Base-by-base conservation (phyloP, 2,329 filamentous ascomycete species). In the Stachybotrys elegans region DNA sequence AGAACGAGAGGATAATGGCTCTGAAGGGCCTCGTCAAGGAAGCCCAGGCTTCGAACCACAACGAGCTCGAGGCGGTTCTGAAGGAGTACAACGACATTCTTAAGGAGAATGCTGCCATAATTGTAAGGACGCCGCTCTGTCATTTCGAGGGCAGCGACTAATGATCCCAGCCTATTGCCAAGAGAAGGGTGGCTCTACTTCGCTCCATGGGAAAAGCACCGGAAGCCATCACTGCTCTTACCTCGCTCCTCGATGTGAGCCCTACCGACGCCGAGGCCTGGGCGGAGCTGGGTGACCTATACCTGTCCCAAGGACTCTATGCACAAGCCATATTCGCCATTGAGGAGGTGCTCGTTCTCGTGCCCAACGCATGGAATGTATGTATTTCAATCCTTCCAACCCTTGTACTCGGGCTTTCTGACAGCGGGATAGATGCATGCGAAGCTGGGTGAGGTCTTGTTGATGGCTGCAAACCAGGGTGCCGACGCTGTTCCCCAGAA, bases 311-410 rank as follows among this genome's bases (percentile, higher is more conserved):
- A 59, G 88, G 86, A 1, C 68, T 92, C 55, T 89, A 86, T 58
- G 70, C 83, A 13, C 92, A 97, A 64, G 87, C 90, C 31, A 82
- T 95, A 41, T 95, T 86, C 64, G 85, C 89, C 48, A 70, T 95
- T 36, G 93, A 98, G 63, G 93, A 98, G 64, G 89, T 95, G 17
- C 67, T 98, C 36, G 72, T 97, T 42, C 74, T 95, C 45, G 79
- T 82, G 43, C 92, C 93, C 4, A 95, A 95, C 69, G 88, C 92
- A 17, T 98, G 93, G 91, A 97, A 95, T 71, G 88, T 93, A 64
- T 62, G 86, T 63, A 47, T 27, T n/a, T 12, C 16, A 21, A 25
- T 19, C 41, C 6, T 19, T 29, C 21, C 9, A 12, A 22, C 32
- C 35, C 36, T 16, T 11, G 47, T 23, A 44, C 34, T 50, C 36